phyloP scores from a whole-genome alignment of 2,329 filamentous ascomycete species.

The Sclerotinia spermophila region DNA sequence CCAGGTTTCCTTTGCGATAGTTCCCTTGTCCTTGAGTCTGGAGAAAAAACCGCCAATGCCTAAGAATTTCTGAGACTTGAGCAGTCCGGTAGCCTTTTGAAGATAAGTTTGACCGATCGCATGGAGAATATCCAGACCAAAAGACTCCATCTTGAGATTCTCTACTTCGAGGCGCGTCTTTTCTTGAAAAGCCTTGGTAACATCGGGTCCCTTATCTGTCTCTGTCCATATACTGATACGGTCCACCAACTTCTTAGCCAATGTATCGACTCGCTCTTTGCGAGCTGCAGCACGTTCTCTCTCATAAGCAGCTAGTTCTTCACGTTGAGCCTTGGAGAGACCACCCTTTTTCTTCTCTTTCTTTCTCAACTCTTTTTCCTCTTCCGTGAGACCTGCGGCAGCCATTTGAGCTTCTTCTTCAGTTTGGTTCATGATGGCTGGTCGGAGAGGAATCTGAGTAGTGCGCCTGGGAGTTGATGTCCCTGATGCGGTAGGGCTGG shows the following conservation, averaged over 20 bases:
- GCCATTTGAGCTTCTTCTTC: slow-evolving; percentile 70
- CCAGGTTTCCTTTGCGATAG: slow-evolving; percentile 96
- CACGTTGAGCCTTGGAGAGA: slow-evolving; percentile 85
- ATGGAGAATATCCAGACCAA: slow-evolving; percentile 92
- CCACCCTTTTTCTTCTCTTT: slow-evolving; percentile 89
- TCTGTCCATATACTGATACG: slow-evolving; percentile 95
- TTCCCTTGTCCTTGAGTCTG: slow-evolving; percentile 92
- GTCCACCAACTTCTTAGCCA: slow-evolving; percentile 81
- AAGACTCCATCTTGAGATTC: slow-evolving; percentile 98
- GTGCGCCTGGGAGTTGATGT: slow-evolving; percentile 42
- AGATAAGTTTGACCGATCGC: slow-evolving; percentile 91
- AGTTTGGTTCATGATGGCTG: slow-evolving; percentile 82
- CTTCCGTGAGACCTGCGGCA: slow-evolving; percentile 62
- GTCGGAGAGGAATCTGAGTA: slow-evolving; percentile 65
- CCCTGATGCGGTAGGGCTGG: slow-evolving; percentile 36
- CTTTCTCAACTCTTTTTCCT: slow-evolving; percentile 71
- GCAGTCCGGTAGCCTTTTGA: slow-evolving; percentile 77
- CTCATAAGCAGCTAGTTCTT: slow-evolving; percentile 86
- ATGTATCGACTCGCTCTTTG: slow-evolving; percentile 82
- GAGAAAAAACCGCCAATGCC: slow-evolving; percentile 95
- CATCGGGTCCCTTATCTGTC: slow-evolving; percentile 82
- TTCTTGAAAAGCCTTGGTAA: slow-evolving; percentile 85
- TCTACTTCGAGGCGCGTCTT: slow-evolving; percentile 95
- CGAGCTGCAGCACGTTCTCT: slow-evolving; percentile 78
- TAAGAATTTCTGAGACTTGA: slow-evolving; percentile 95